Evolutionary conservation across 1,284 basidiomycete genomes (phyloP), one percentile per base, ranked within the genome.

Genomic region (Binderoboletus segoi): DNA sequence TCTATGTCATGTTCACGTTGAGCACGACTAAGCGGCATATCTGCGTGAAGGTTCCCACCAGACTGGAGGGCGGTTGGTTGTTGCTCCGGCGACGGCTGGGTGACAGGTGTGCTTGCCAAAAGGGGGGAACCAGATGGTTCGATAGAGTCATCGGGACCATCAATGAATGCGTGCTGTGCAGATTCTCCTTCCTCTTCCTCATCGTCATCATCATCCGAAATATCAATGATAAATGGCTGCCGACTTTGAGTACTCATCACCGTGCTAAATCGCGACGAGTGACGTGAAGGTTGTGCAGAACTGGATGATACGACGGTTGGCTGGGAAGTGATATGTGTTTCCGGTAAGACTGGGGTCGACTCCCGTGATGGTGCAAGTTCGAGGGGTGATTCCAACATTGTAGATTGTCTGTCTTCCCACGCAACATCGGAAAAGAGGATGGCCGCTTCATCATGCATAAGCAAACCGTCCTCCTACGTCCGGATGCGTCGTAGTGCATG

Each of bases 1-100:
- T 84, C 75, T 10, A 58, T 51, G 42, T 78, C 74, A 41, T 73
- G 75, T 55, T 59, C 64, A 32, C 67, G 57, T 43, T 61, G 70
- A 40, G 56, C 60, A 48, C 50, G 68, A 26, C 37, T 8, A 37
- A 2, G 33, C 10, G 53, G 35, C 11, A 42, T 24, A 18, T 69
- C 63, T 15, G 46, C 21, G 8, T 51, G 56, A 26, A 42, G 11
- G 44, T 47, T 48, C 16, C 33, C 51, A 28, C 15, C 15, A 20
- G 57, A 38, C 47, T 58, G 56, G 11, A 24, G 35, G n/a, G 35
- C 8, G 11, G 52, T 20, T 41, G 52, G 35, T 20, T 35, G 51
- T 24, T 45, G 57, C 32, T 53, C 59, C 11, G 43, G 33, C 35
- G 51, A 35, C 15, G 52, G 41, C 16, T 33, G 54, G 7, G 41